These are phyloP conservation scores for Dothideomycetes sp. DNA, from an alignment of 2,329 filamentous ascomycete genomes.

Conservation along the genomic window DNA sequence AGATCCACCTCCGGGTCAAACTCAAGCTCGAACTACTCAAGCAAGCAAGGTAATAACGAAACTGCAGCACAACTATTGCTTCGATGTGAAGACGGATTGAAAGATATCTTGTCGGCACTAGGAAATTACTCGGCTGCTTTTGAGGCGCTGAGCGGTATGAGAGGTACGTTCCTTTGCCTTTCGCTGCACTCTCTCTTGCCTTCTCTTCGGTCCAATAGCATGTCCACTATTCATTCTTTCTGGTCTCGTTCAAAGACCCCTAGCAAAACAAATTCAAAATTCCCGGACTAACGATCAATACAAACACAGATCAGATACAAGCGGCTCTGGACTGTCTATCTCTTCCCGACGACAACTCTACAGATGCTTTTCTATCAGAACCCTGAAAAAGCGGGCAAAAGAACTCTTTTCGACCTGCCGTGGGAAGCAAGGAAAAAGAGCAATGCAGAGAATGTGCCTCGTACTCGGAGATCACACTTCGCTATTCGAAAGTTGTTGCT, in stretches of 20 bases:
- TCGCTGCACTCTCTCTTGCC: neutral
- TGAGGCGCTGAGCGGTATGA: conserved; percentile 18
- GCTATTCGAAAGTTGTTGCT: no score
- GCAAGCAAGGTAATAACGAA: conserved; percentile 6
- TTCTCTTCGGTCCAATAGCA: no score
- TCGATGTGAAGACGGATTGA: conserved; percentile 14
- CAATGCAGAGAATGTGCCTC: no score
- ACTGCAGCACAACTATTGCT: neutral
- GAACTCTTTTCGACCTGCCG: no score
- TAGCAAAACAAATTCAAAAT: neutral
- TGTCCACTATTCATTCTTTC: no score
- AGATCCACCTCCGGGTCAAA: neutral
- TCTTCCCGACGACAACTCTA: no score
- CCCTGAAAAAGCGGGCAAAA: no score
- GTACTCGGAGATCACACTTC: no score
- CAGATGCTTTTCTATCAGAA: no score
- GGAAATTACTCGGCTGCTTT: conserved; percentile 16
- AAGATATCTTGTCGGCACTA: conserved; percentile 13
- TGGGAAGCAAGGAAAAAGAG: no score
- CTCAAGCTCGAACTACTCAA: conserved; percentile 3
- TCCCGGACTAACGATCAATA: neutral
- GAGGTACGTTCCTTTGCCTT: conserved; percentile 12
- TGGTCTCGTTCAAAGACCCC: no score
- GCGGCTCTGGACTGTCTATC: conserved; percentile 6
- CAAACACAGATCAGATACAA: conserved; percentile 1